Evolutionary conservation across 257 asterid genomes (phyloP).

Genomic region (Catharanthus roseus): DNA sequence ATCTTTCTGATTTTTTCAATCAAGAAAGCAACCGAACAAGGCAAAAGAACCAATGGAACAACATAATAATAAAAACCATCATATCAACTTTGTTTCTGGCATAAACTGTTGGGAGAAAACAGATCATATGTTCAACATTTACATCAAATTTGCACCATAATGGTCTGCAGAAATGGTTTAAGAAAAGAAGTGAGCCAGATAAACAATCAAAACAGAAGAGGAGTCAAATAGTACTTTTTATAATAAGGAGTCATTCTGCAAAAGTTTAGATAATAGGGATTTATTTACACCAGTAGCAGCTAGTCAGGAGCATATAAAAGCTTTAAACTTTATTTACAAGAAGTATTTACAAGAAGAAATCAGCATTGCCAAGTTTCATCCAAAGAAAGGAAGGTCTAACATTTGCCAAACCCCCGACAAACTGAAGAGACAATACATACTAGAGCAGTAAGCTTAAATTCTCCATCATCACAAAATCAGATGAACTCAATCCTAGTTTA

Average conservation of each 20-base stretch:
- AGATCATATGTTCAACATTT: background rate
- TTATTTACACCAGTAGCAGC: constrained; percentile 9
- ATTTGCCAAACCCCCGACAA: background rate
- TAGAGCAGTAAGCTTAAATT: background rate
- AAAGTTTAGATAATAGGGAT: background rate
- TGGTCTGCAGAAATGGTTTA: background rate
- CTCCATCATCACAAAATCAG: background rate
- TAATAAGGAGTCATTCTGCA: background rate
- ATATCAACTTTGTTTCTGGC: background rate
- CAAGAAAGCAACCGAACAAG: background rate
- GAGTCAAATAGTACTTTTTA: background rate
- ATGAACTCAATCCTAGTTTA: background rate
- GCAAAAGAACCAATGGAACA: background rate
- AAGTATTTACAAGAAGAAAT: constrained; percentile 2
- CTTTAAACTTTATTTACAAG: constrained; percentile 6
- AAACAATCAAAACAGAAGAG: background rate
- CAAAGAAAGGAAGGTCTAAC: no score
- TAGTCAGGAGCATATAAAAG: background rate
- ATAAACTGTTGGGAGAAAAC: background rate
- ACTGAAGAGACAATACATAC: background rate
- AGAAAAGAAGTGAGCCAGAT: background rate
- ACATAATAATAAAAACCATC: background rate
- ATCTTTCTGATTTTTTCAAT: background rate
- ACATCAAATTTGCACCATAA: background rate
- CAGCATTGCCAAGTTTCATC: background rate